phyloP scores from a whole-genome alignment of 768 basidiomycete genomes.

The Trametes meyenii region DNA sequence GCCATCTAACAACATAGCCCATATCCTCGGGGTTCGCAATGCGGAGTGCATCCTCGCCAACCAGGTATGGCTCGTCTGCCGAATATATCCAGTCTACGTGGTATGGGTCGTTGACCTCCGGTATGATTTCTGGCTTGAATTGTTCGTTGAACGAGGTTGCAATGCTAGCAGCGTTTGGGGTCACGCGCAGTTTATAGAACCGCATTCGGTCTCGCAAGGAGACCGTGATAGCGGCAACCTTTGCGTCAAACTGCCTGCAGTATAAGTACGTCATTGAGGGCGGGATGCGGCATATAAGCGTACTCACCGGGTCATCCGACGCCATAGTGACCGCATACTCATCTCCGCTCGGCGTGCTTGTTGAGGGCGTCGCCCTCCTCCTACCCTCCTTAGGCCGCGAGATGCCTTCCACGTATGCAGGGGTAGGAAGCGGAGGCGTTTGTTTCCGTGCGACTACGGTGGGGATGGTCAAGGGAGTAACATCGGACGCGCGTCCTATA shows the following conservation, averaged over 20 bases:
- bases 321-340: conserved; percentile 50
- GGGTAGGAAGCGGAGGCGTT: conserved; percentile 46
- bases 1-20: conserved; percentile 80
- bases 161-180: conserved; percentile 66
- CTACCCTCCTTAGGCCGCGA: conserved; percentile 53
- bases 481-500: conserved; percentile 77
- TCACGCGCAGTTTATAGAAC: conserved; percentile 82
- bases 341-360: conserved; percentile 41
- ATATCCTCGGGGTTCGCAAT: conserved; percentile 68
- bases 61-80: conserved; percentile 52
- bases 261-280: neutral
- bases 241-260: conserved; percentile 68
- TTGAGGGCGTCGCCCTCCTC: conserved; percentile 27
- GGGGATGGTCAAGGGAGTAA: conserved; percentile 67
- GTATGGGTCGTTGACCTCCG: conserved; percentile 82
- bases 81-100: conserved; percentile 79
- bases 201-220: conserved; percentile 83
- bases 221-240: conserved; percentile 68
- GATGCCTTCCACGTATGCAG: conserved; percentile 52
- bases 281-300: conserved; percentile 25
- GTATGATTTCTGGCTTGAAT: conserved; percentile 84
- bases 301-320: conserved; percentile 63
- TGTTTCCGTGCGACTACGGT: conserved; percentile 74
- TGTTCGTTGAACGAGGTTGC: conserved; percentile 81
- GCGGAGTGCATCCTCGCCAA: conserved; percentile 76